phyloP scores from a whole-genome alignment of 73 alveolate species.

The Blepharisma stoltei region DNA sequence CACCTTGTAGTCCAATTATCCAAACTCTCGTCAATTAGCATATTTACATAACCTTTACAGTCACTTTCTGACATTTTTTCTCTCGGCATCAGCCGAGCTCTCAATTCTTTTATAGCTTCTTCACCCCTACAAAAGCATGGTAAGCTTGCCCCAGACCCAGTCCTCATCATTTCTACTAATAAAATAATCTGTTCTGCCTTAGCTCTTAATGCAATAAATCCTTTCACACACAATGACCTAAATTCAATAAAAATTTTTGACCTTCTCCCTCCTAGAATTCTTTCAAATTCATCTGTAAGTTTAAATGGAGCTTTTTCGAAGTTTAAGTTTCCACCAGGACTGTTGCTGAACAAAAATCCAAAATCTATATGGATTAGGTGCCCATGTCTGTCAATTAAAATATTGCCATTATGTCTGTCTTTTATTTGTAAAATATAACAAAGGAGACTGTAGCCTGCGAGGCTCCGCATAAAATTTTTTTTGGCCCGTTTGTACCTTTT shows the following conservation, averaged over 20 bases:
- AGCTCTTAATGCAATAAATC: conserved; percentile 47
- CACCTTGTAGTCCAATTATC: conserved; percentile 84
- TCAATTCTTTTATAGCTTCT: conserved; percentile 57
- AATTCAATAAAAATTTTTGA: conserved; percentile 35
- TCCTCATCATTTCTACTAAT: conserved; percentile 67
- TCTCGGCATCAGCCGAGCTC: conserved; percentile 61
- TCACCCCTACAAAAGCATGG: conserved; percentile 76
- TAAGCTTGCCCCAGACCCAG: conserved; percentile 53
- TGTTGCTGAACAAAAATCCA: conserved; percentile 89
- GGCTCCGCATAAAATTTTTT: conserved; percentile 82
- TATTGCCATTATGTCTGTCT: conserved; percentile 99
- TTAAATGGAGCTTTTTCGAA: conserved; percentile 97
- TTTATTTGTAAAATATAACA: conserved; percentile 91
- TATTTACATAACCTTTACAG: conserved; percentile 58
- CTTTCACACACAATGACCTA: conserved; percentile 38
- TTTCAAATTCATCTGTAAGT: conserved; percentile 88
- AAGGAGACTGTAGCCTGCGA: conserved; percentile 97
- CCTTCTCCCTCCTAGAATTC: conserved; percentile 86
- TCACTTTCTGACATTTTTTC: conserved; percentile 68
- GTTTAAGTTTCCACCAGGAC: conserved; percentile 92
- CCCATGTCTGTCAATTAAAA: conserved; percentile 92
- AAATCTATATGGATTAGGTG: conserved; percentile 96
- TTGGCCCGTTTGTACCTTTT: conserved; percentile 83
- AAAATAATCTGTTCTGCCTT: conserved; percentile 58
- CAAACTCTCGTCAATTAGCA: conserved; percentile 49